Percentiles rank a stretch among this genome's conserved stretches.
Evolutionary conservation across 2,329 filamentous ascomycete species (phyloP).

Genomic region (Immersiporthe knoxdaviesiana): DNA sequence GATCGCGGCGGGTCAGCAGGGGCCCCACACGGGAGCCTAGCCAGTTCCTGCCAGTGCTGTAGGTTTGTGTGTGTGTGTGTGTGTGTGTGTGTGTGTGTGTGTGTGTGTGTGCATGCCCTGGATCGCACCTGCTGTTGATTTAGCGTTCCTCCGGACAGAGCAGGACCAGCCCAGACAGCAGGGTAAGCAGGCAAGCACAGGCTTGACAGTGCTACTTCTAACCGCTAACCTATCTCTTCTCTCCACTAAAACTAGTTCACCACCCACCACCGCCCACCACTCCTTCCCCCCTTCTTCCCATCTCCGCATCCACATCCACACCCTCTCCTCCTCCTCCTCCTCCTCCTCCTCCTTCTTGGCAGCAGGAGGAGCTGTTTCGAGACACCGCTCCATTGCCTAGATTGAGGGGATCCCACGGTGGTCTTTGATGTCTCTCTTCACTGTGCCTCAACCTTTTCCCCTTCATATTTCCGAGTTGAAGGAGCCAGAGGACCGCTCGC

Average conservation of each 20-base stretch:
- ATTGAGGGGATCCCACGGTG: background rate
- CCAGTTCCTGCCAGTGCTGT: background rate
- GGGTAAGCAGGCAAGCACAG: too few relatives aligned
- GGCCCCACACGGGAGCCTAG: slow-evolving; percentile 5
- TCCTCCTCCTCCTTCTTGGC: background rate
- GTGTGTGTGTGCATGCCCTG: too few relatives aligned
- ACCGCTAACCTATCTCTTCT: background rate
- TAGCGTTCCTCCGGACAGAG: background rate
- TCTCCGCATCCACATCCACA: background rate
- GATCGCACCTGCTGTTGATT: too few relatives aligned
- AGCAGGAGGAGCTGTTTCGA: background rate
- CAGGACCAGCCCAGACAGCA: background rate
- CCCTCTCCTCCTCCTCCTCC: background rate
- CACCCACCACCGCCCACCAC: background rate
- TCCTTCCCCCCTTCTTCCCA: background rate
- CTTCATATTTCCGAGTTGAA: too few relatives aligned
- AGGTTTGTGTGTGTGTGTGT: background rate
- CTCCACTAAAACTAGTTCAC: background rate
- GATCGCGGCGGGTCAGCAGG: background rate
- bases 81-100: background rate
- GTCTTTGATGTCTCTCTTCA: background rate
- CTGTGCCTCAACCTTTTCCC: background rate
- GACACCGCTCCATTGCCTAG: background rate
- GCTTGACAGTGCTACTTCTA: background rate
- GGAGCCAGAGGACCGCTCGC: too few relatives aligned